These are phyloP conservation scores for Pythium dissotocum DNA, from an alignment of 352 stramenopile genomes.

Conservation along the genomic window DNA sequence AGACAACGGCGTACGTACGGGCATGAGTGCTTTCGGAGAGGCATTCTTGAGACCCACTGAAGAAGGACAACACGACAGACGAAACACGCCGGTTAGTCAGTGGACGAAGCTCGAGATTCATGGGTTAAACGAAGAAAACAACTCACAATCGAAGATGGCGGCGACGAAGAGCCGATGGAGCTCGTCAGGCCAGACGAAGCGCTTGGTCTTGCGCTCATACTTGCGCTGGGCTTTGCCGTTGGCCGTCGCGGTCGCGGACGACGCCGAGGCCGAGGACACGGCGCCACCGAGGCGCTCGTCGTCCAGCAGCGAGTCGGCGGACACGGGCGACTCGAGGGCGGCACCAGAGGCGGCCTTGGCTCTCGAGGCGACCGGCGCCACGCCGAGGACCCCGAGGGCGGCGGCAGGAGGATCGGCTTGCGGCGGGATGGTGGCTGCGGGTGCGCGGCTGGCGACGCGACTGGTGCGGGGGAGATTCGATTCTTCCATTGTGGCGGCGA, in stretches of 20 bases:
- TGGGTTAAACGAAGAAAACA: neutral
- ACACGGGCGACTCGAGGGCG: conserved; percentile 17
- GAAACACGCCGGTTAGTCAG: conserved; percentile 1
- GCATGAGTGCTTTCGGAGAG: conserved; percentile 76
- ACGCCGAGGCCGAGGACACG: conserved; percentile 1
- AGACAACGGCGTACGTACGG: conserved; percentile 34
- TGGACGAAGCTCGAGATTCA: neutral
- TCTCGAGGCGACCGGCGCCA: neutral
- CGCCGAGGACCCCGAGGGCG: neutral
- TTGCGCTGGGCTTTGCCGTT: conserved; percentile 62
- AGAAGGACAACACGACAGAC: neutral
- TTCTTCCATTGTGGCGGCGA: conserved; percentile 22
- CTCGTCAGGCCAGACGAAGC: conserved; percentile 87
- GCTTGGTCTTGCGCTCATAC: conserved; percentile 88
- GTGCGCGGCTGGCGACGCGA: neutral
- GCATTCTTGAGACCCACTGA: conserved; percentile 84
- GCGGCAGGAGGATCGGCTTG: neutral
- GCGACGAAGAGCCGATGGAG: conserved; percentile 87
- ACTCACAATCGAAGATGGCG: conserved; percentile 83
- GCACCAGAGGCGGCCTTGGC: conserved; percentile 3
- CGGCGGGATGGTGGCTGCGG: neutral
- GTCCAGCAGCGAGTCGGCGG: conserved; percentile 21
- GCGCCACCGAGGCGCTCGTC: conserved; percentile 10
- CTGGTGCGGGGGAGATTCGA: conserved; percentile 22
- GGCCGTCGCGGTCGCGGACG: neutral